Evolutionary conservation across 768 basidiomycete species (phyloP).

Genomic region (Leccinellum luteum): DNA sequence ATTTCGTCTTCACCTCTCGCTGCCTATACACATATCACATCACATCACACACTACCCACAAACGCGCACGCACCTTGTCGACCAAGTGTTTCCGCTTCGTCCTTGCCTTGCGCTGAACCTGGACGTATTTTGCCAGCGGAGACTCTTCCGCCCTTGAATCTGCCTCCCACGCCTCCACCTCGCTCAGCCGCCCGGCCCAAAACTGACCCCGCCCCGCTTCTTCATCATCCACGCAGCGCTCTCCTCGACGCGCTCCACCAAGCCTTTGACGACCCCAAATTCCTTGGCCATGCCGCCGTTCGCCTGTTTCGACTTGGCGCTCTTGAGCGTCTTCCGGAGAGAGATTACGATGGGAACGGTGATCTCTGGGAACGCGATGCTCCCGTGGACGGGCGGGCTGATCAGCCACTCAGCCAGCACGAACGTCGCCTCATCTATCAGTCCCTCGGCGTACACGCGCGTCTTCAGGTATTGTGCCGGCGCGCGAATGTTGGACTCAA

Average conservation of each 20-base stretch:
- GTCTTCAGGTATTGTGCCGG: conserved; percentile 90
- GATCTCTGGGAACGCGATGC: conserved; percentile 93
- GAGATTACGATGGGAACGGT: conserved; percentile 72
- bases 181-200: conserved; percentile 71
- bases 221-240: conserved; percentile 76
- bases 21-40: not conserved
- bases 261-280: conserved; percentile 59
- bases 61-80: conserved; percentile 59
- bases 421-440: conserved; percentile 80
- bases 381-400: conserved; percentile 66
- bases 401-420: conserved; percentile 82
- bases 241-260: conserved; percentile 88
- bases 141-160: conserved; percentile 59
- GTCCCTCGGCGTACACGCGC: conserved; percentile 75
- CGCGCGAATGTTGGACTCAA: conserved; percentile 82
- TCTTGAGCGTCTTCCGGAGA: conserved; percentile 74
- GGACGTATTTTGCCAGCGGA: conserved; percentile 61
- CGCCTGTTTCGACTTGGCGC: conserved; percentile 39
- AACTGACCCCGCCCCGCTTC: conserved; percentile 63
- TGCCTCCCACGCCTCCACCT: conserved; percentile 74
- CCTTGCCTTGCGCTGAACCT: conserved; percentile 78
- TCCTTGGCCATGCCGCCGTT: conserved; percentile 48
- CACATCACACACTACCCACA: not conserved
- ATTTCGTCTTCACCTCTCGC: conserved; percentile 56
- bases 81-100: conserved; percentile 68